Conservation (phyloP, 352 stramenopile species). For the Halophytophthora batemanensis region DNA sequence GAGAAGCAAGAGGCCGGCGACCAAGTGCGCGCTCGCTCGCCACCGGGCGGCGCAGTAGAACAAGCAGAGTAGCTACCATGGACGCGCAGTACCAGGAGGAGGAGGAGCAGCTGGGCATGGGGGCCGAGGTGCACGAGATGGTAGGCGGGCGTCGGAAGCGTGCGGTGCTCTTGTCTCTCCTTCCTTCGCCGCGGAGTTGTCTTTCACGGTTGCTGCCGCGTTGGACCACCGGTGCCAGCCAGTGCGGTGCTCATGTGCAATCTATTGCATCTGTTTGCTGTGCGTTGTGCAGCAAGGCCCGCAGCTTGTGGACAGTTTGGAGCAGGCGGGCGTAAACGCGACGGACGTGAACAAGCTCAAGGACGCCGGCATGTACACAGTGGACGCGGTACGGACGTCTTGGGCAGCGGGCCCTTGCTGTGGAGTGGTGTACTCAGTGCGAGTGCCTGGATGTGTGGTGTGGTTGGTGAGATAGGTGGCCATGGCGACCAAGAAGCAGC, state of each 20-base stretch:
- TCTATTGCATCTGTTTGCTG: neutral
- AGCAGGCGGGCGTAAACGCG: conserved; percentile 96
- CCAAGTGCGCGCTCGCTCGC: neutral
- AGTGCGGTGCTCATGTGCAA: neutral
- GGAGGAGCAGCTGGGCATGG: conserved; percentile 34
- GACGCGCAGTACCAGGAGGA: conserved; percentile 51
- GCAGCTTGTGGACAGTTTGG: conserved; percentile 86
- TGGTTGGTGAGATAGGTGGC: conserved; percentile 59
- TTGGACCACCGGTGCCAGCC: too few species aligned
- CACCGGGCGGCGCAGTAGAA: neutral
- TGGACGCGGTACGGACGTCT: conserved; percentile 95
- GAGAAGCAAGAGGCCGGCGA: neutral
- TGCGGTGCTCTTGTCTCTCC: conserved; percentile 1
- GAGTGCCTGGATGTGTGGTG: neutral
- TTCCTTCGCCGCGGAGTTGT: conserved; percentile 7
- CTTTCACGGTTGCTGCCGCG: conserved; percentile 11
- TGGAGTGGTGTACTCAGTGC: too few species aligned
- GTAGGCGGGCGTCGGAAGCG: too few species aligned
- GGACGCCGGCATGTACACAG: conserved; percentile 96
- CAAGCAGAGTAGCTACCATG: conserved; percentile 16
- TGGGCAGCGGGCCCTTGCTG: too few species aligned
- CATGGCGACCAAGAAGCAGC: conserved; percentile 96
- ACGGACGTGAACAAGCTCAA: conserved; percentile 99
- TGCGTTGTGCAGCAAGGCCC: conserved; percentile 74
- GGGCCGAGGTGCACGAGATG: conserved; percentile 43